Evolutionary conservation across 1,284 basidiomycete genomes (phyloP).

Genomic region (Anthracocystis panici-leucophaei): DNA sequence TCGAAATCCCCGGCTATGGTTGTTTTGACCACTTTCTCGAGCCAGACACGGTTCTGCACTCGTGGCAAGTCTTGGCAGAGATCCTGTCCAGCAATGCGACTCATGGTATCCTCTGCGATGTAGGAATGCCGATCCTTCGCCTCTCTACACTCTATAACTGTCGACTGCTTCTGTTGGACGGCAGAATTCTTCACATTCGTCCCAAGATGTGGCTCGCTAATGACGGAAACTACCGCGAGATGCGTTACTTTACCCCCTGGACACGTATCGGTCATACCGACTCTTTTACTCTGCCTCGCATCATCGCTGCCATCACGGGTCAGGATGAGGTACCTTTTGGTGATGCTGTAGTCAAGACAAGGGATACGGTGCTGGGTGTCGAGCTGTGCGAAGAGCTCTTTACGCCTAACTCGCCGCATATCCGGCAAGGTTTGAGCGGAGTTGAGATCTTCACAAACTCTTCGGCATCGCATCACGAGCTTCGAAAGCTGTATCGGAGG

Average conservation of each 20-base stretch:
- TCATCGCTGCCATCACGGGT: constrained; percentile 86
- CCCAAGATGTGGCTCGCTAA: constrained; percentile 99
- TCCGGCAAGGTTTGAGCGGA: constrained; percentile 94
- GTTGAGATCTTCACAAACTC: constrained; percentile 99
- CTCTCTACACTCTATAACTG: constrained; percentile 99
- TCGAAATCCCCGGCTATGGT: constrained; percentile 86
- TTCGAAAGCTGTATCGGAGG: constrained; percentile 89
- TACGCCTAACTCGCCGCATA: constrained; percentile 95
- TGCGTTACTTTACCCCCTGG: constrained; percentile 97
- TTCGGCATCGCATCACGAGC: constrained; percentile 95
- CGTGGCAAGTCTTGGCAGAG: constrained; percentile 66
- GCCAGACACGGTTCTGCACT: constrained; percentile 64
- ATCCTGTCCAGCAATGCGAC: constrained; percentile 58
- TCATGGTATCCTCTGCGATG: constrained; percentile 65
- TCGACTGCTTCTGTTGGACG: constrained; percentile 86
- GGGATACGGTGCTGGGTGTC: constrained; percentile 95
- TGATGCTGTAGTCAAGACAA: constrained; percentile 89
- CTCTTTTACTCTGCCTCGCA: constrained; percentile 86
- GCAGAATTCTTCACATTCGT: constrained; percentile 88
- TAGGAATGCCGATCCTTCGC: constrained; percentile 81
- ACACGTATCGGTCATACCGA: constrained; percentile 86
- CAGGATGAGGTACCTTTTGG: constrained; percentile 96
- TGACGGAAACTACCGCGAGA: constrained; percentile 96
- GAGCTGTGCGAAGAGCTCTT: constrained; percentile 98
- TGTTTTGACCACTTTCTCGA: constrained; percentile 66